These are phyloP conservation scores for Ephemerocybe angulata DNA, from an alignment of 768 basidiomycete genomes.

Conservation along the genomic window DNA sequence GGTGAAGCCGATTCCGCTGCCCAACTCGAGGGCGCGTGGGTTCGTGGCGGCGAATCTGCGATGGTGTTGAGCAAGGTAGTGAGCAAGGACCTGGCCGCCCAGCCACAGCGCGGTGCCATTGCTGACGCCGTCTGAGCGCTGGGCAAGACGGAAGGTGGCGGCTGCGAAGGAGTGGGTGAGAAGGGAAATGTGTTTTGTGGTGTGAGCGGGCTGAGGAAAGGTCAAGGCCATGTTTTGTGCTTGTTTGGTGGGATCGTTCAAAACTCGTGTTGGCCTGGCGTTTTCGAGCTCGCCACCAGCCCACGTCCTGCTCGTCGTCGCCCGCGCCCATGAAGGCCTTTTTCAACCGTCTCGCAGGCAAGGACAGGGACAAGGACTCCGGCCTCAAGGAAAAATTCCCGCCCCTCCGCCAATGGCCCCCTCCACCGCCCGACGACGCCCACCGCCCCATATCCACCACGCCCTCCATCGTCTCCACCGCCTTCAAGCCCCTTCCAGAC, in stretches of 20 bases:
- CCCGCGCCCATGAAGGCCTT: conserved; percentile 72
- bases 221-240: conserved; percentile 27
- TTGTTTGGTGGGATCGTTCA: conserved; percentile 27
- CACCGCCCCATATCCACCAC: conserved; percentile 27
- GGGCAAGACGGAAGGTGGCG: conserved; percentile 45
- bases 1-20: conserved; percentile 78
- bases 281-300: conserved; percentile 11
- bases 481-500: conserved; percentile 74
- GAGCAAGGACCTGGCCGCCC: conserved; percentile 69
- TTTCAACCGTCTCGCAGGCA: conserved; percentile 67
- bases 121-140: conserved; percentile 56
- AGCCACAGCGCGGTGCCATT: conserved; percentile 88
- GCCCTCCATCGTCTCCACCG: conserved; percentile 46
- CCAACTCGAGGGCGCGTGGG: conserved; percentile 65
- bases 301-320: conserved; percentile 9
- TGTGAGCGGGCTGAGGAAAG: conserved; percentile 55
- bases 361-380: conserved; percentile 60
- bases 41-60: conserved; percentile 15
- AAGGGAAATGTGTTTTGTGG: conserved; percentile 56
- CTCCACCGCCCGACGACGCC: conserved; percentile 26
- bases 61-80: conserved; percentile 49
- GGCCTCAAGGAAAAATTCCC: conserved; percentile 61
- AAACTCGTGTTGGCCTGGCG: conserved; percentile 25
- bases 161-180: conserved; percentile 42
- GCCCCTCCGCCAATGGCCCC: conserved; percentile 69